Conservation (phyloP, 345 rosid genomes). For the Gossypium ekmanianum region DNA sequence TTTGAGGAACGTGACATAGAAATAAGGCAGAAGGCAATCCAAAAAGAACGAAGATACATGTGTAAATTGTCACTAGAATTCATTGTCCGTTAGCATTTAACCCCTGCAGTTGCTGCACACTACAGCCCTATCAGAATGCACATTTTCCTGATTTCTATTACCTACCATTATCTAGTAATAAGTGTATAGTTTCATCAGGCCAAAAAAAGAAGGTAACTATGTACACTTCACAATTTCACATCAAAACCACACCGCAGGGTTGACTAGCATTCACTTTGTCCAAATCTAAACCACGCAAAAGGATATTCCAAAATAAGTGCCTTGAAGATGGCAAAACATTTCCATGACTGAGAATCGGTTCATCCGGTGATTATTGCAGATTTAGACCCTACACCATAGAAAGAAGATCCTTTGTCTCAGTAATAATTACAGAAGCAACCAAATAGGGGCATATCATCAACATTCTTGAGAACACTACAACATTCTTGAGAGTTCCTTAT, state of each 20-base stretch:
- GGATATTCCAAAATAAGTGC: background rate
- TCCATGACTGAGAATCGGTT: background rate
- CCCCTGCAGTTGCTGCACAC: background rate
- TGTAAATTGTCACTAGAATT: background rate
- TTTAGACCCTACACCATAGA: slow-evolving; percentile 15
- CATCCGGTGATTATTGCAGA: slow-evolving; percentile 7
- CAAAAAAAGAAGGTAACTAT: no score
- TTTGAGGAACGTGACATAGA: background rate
- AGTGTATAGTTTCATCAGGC: background rate
- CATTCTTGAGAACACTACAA: no score
- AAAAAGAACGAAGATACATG: background rate
- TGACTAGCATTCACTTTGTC: background rate
- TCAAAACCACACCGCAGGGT: background rate
- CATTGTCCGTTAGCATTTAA: background rate
- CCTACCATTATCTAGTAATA: background rate
- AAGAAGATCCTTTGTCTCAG: background rate
- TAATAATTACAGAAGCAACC: no score
- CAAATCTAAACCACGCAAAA: background rate
- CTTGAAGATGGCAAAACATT: background rate
- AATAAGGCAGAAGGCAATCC: background rate
- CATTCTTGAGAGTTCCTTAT: no score
- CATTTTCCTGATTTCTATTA: background rate
- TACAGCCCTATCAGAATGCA: no score
- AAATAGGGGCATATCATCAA: background rate
- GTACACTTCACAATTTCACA: no score